A percentile compares a stretch with the other conserved stretches of the same genome.
Evolutionary conservation across 176 grass and related monocot genomes (phyloP).

Genomic region (Oryza glumipatula): DNA sequence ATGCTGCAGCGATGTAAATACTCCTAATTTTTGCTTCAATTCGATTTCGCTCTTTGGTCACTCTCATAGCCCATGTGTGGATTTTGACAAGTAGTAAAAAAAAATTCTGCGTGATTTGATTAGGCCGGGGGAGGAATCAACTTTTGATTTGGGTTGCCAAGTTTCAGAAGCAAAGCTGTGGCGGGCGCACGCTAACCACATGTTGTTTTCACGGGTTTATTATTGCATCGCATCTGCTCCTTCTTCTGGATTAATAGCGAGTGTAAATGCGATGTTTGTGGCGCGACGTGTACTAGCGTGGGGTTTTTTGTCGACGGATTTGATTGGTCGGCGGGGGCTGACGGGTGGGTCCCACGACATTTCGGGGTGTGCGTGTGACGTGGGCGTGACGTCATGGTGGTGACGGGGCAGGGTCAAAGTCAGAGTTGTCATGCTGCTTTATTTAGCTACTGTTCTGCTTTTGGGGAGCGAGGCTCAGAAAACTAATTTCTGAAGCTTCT

Average conservation of each 20-base stretch:
- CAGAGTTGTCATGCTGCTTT: constrained; percentile 39
- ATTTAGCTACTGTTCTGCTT: too few species aligned
- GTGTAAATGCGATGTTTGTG: not conserved
- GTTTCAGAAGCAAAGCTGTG: constrained; percentile 30
- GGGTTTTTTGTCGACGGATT: not conserved
- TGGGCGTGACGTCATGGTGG: not conserved
- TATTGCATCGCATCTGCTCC: not conserved
- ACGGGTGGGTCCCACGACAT: not conserved
- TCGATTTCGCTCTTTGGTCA: not conserved
- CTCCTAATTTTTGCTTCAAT: not conserved
- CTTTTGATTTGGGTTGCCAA: not conserved
- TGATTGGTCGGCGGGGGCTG: not conserved
- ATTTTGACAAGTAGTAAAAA: too few species aligned
- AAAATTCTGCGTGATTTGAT: not conserved
- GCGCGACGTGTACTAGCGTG: not conserved
- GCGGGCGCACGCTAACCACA: constrained; percentile 34
- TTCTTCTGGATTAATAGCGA: not conserved
- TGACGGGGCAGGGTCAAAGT: constrained; percentile 27
- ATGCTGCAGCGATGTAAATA: not conserved
- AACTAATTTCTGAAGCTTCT: not conserved
- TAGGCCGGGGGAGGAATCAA: not conserved
- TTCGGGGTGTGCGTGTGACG: not conserved
- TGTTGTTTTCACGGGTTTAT: constrained; percentile 18
- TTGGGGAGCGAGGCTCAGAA: not conserved
- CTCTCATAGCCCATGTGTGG: not conserved